Base-by-base conservation (phyloP, 345 rosid species). In the Populus davidiana region DNA sequence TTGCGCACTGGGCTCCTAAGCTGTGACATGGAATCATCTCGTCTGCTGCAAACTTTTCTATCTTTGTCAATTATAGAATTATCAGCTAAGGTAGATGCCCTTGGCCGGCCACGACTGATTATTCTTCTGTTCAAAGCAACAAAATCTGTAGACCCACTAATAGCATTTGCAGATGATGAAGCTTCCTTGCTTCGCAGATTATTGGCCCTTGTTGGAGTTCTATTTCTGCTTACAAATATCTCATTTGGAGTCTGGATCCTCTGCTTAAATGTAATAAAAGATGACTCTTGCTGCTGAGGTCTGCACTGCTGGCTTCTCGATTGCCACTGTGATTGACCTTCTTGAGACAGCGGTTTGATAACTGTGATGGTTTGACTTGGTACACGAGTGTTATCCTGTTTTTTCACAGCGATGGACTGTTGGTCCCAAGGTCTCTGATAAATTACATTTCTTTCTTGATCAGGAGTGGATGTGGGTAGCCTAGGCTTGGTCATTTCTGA, bases 111-210 rank as follows among this genome's bases (percentile, higher is more conserved):
- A 77, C 78, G 86, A 47, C 92, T 84, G 77, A 80, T 84, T 77
- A 88, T 77, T 75, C 77, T 90, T 82, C 90, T 83, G 81, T 86
- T 93, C 65, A 86, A 72, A 59, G 92, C 87, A 79, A 90, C 86
- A 86, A 86, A 89, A 79, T 88, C 91, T 73, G 89, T 94, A 29
- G 85, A 78, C 63, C 79, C 85, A 74, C 75, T 71, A 71, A 78
- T 78, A 17, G 83, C 85, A 81, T 80, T 84, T 23, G 76, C 82
- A 69, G 87, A 77, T 62, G 83, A 77, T 33, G 84, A 81, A 61
- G 85, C 83, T 82, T 86, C 89, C 70, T 76, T 87, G 82, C 82
- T 80, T 67, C 81, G 90, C 67, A 82, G 75, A 74, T 74, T 71
- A 78, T 77, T 86, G 74, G 89, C 85, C 74, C 75, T 83, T 1